Evolutionary conservation across 2,329 filamentous ascomycete species (phyloP), one percentile per base, ranked within the genome.

Genomic region (Coniochaeta sp.): DNA sequence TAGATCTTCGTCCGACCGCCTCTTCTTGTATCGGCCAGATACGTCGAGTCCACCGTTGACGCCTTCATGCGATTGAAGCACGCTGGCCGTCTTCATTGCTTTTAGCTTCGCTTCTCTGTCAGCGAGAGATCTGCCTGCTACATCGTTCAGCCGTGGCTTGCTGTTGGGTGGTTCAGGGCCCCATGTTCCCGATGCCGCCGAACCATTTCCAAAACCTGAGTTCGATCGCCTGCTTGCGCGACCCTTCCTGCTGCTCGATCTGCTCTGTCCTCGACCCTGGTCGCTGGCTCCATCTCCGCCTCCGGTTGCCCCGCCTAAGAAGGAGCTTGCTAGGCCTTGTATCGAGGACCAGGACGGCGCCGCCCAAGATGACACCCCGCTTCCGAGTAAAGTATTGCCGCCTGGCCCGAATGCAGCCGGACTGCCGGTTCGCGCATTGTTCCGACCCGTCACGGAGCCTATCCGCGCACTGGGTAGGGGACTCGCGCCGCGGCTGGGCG

Each of bases 1-100:
- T 26, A 66, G 52, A n/a, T 71, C 61, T 50, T 89, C 85, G 60
- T 89, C 85, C 4, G 86, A 89, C 48, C 78, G 84, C 57, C 86
- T 76, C 58, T 83, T 77, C 69, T 89, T 89, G 63, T 75, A 79
- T 55, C 70, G 74, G 24, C 79, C 77, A 2, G 70, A 65, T 24
- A 78, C 68, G 58, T 85, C 79, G 38, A 84, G 63, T 1, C 76
- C 77, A 3, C 77, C 79, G 53, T 82, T 82, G 31, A 80, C 78
- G 14, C 79, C 78, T 6, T 82, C 77, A 51, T 83, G 75, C 51
- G 78, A 82, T 61, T 86, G 80, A 40, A 86, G 62, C 3, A 85
- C 71, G 56, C 78, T 82, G 22, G 78, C 80, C 38, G 72, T 82
- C 61, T 75, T 79, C 53, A 75, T 76, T 16, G 79, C 77, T 57